phyloP scores from a whole-genome alignment of 257 asterid genomes.

The Capsicum pubescens region DNA sequence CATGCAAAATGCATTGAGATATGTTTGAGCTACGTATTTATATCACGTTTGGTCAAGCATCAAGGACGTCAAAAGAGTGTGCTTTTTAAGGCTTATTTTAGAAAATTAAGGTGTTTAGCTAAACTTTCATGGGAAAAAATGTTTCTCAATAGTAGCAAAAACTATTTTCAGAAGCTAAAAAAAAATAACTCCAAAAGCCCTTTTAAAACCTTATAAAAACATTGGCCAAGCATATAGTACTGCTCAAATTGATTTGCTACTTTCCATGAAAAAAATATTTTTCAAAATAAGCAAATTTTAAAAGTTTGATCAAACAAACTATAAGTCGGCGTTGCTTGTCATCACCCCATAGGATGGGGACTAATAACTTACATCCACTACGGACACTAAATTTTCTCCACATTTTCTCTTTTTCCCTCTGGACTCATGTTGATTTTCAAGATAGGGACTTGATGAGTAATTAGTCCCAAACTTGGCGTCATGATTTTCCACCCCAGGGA shows the following conservation, averaged over 20 bases:
- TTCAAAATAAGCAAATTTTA: neutral
- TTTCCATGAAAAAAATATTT: neutral
- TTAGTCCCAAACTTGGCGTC: neutral
- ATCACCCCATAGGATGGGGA: neutral
- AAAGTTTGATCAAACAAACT: neutral
- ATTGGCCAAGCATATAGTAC: neutral
- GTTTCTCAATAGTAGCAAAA: neutral
- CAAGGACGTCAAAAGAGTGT: neutral
- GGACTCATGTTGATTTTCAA: neutral
- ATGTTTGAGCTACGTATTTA: neutral
- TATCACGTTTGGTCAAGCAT: neutral
- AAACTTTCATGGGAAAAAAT: neutral
- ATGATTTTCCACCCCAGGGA: conserved; percentile 14
- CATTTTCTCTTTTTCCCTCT: conserved; percentile 17
- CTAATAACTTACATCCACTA: conserved; percentile 7
- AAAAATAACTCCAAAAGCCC: neutral
- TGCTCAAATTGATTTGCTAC: no score
- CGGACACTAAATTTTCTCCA: neutral
- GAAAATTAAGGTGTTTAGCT: neutral
- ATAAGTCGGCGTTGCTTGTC: neutral
- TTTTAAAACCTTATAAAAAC: no score
- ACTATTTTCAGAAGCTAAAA: neutral
- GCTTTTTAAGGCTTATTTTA: neutral
- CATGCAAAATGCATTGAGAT: neutral
- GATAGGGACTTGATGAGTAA: neutral